phyloP scores from a whole-genome alignment of 768 basidiomycete genomes.

The Candolleomyces eurysporus region DNA sequence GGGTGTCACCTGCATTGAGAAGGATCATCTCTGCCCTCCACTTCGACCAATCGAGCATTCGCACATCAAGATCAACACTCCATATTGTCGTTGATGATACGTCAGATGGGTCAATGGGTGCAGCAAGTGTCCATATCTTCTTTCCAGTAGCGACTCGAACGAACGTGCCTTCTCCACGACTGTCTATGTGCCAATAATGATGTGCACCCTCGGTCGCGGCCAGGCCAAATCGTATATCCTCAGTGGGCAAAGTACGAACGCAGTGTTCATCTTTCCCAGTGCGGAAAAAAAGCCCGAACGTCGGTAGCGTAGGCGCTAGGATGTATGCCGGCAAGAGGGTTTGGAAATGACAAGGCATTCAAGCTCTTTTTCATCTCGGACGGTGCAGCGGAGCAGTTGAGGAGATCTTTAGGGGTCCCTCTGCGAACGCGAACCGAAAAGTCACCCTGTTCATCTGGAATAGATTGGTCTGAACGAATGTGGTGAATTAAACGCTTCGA shows the following conservation, averaged over 20 bases:
- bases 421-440: neutral
- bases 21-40: neutral
- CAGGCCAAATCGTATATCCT: neutral
- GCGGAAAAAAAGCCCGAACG: neutral
- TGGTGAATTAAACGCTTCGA: too few relatives aligned
- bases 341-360: neutral
- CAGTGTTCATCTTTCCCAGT: neutral
- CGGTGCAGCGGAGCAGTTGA: neutral
- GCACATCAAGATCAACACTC: neutral
- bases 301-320: neutral
- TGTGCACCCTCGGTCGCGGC: neutral
- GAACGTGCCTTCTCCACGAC: neutral
- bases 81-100: neutral
- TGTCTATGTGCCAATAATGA: neutral
- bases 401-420: neutral
- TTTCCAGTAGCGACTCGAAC: neutral
- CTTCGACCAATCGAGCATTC: neutral
- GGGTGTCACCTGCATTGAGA: neutral
- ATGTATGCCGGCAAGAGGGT: neutral
- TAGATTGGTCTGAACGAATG: too few relatives aligned
- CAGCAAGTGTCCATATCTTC: neutral
- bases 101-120: neutral
- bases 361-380: neutral
- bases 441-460: too few relatives aligned
- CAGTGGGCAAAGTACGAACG: neutral